Percentiles rank a stretch among this genome's conserved stretches.
Evolutionary conservation across 169 alveolate species (phyloP).

Genomic region (Plasmodium gallinaceum): DNA sequence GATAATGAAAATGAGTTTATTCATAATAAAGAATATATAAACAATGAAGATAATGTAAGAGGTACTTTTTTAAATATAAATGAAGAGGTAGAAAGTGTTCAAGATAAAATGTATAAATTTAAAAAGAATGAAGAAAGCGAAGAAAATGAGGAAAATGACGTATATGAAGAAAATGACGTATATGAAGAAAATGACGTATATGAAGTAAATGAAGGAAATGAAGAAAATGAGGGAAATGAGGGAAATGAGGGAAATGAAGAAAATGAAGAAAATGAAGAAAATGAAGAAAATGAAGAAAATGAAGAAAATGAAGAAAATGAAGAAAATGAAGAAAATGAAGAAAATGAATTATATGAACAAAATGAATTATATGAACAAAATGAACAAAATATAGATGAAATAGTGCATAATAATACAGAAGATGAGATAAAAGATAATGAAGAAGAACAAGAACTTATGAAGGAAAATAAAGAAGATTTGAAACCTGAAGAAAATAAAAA

Average conservation of each 20-base stretch:
- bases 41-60: neutral
- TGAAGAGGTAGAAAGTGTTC: neutral
- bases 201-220: neutral
- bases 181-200: too few species aligned
- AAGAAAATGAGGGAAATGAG: neutral
- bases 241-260: neutral
- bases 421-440: neutral
- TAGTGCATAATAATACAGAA: neutral
- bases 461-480: neutral
- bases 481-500: neutral
- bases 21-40: too few species aligned
- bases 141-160: slow-evolving; percentile 2
- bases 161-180: neutral
- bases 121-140: neutral
- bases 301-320: slow-evolving; percentile 2
- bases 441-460: neutral
- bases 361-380: neutral
- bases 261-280: neutral
- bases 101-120: neutral
- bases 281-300: neutral
- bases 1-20: neutral
- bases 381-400: neutral
- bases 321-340: neutral
- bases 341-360: neutral
- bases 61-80: neutral